Evolutionary conservation across 2,329 filamentous ascomycete species (phyloP).

Genomic region (Orbilia ellipsospora): DNA sequence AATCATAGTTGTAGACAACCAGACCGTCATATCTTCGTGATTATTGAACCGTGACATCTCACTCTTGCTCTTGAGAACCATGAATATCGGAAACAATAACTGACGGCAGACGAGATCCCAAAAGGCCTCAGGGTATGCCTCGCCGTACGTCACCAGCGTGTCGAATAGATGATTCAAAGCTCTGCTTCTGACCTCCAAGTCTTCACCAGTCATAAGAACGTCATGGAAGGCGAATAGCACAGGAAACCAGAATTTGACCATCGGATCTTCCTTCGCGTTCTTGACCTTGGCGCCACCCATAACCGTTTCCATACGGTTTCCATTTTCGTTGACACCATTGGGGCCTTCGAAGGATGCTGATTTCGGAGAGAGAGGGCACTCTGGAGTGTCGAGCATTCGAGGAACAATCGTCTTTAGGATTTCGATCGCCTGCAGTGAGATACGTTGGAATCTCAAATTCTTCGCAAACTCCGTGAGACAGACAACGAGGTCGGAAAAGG

Average conservation of each 20-base stretch:
- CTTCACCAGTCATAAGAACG: slow-evolving; percentile 98
- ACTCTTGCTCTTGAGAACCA: slow-evolving; percentile 93
- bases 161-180: slow-evolving; percentile 98
- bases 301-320: slow-evolving; percentile 29
- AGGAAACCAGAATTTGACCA: slow-evolving; percentile 98
- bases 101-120: slow-evolving; percentile 99
- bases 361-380: slow-evolving; percentile 85
- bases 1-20: slow-evolving; percentile 99
- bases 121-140: slow-evolving; percentile 90
- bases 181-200: slow-evolving; percentile 88
- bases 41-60: slow-evolving; percentile 96
- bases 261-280: slow-evolving; percentile 78
- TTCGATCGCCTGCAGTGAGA: slow-evolving; percentile 95
- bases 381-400: slow-evolving; percentile 93
- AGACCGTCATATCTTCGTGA: slow-evolving; percentile 96
- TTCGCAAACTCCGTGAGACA: slow-evolving; percentile 99
- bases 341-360: slow-evolving; percentile 66
- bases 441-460: slow-evolving; percentile 98
- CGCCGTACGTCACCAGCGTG: slow-evolving; percentile 86
- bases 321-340: slow-evolving; percentile 61
- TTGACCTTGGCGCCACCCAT: slow-evolving; percentile 56
- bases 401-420: slow-evolving; percentile 91
- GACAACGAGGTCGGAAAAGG: slow-evolving; percentile 94
- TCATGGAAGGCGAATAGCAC: slow-evolving; percentile 98
- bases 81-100: slow-evolving; percentile 96